A percentile compares a stretch with the other conserved stretches of the same genome.
phyloP scores from a whole-genome alignment of 345 rosid genomes.

The Angophora floribunda region DNA sequence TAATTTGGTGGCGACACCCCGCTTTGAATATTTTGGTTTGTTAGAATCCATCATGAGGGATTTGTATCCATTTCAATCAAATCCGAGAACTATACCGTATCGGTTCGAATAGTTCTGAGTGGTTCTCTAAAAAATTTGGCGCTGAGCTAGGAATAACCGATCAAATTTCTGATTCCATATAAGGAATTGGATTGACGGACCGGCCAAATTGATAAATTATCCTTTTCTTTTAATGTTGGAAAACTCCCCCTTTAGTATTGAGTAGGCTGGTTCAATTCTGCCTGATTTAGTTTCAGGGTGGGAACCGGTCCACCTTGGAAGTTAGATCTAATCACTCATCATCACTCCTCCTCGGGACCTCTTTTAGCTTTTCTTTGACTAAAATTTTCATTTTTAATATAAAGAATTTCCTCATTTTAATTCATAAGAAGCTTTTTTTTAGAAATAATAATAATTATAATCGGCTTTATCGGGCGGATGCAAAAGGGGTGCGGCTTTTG shows the following conservation, averaged over 20 bases:
- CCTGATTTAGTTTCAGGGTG: background rate
- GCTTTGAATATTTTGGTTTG: background rate
- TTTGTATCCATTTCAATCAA: background rate
- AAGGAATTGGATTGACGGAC: accelerated
- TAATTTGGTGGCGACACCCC: background rate
- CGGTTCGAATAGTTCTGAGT: accelerated
- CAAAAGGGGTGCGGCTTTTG: background rate
- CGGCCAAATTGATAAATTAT: background rate
- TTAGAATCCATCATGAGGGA: background rate
- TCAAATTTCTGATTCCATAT: accelerated
- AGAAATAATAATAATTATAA: background rate
- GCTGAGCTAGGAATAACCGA: accelerated
- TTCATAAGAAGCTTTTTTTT: background rate
- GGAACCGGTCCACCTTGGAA: background rate
- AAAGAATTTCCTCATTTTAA: background rate
- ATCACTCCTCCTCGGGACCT: background rate
- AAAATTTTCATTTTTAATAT: background rate
- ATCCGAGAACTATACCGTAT: background rate
- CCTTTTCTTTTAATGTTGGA: accelerated
- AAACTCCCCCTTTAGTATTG: background rate
- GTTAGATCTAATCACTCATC: background rate
- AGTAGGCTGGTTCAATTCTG: accelerated
- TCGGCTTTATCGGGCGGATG: background rate
- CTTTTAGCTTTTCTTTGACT: background rate
- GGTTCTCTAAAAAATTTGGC: no score